Evolutionary conservation across 441 rosid genomes (phyloP).

Genomic region (Populus hybrid): DNA sequence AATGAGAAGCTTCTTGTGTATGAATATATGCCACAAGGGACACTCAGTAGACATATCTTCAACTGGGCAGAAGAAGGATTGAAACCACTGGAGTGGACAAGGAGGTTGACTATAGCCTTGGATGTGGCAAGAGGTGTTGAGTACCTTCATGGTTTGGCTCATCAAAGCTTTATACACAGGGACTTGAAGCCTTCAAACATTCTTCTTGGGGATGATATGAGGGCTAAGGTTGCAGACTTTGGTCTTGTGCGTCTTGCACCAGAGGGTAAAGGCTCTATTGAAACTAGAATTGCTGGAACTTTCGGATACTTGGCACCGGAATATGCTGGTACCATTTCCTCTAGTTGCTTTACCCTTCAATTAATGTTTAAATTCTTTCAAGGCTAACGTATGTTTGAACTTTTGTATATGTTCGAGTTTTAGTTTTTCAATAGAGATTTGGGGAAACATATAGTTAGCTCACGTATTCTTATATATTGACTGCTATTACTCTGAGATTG

Average conservation of each 20-base stretch:
- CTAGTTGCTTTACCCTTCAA: neutral
- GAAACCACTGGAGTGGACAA: too few relatives aligned
- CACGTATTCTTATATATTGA: neutral
- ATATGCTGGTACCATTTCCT: conserved; percentile 51
- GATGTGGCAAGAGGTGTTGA: too few relatives aligned
- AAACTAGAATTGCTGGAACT: conserved; percentile 74
- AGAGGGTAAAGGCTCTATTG: conserved; percentile 72
- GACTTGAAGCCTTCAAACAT: conserved; percentile 63
- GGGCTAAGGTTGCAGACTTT: conserved; percentile 76
- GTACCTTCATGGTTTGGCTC: too few relatives aligned
- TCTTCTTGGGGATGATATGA: conserved; percentile 30
- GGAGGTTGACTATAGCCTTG: too few relatives aligned
- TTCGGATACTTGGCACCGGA: conserved; percentile 84
- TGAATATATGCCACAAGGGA: too few relatives aligned
- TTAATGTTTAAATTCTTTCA: neutral
- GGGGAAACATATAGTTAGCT: neutral
- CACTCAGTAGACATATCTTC: too few relatives aligned
- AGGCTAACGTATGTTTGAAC: neutral
- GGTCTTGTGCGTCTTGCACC: conserved; percentile 80
- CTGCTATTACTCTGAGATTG: neutral
- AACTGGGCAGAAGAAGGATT: too few relatives aligned
- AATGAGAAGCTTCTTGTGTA: too few relatives aligned
- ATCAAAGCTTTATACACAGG: too few relatives aligned
- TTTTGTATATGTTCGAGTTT: neutral
- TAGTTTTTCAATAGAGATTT: neutral